phyloP scores from a whole-genome alignment of 805 yeast genomes.

The Yamadazyma sp. region DNA sequence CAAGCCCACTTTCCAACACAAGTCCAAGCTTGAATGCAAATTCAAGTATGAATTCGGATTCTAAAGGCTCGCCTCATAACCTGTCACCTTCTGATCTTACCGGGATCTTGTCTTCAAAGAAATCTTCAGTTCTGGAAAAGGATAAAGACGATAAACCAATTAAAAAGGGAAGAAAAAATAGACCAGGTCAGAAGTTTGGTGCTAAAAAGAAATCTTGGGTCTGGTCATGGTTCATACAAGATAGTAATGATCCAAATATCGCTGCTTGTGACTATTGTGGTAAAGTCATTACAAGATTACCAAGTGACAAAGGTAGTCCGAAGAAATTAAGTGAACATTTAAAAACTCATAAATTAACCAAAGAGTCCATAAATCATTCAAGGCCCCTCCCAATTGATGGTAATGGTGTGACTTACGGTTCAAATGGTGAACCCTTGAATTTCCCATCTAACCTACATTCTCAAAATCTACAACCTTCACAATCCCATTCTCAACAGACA shows the following conservation, averaged over 20 bases:
- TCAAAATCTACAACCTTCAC: slow-evolving; percentile 3
- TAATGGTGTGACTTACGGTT: slow-evolving; percentile 30
- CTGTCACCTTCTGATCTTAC: not conserved
- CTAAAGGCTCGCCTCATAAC: not conserved
- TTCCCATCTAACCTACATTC: slow-evolving; percentile 5
- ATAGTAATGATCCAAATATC: slow-evolving; percentile 41
- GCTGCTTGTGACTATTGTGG: slow-evolving; percentile 58
- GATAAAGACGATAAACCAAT: not conserved
- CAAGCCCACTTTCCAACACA: too few species aligned
- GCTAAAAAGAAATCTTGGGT: slow-evolving; percentile 64
- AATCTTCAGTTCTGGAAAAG: too few species aligned
- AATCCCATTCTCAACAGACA: not conserved
- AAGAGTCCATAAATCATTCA: slow-evolving; percentile 37
- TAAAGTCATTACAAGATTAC: slow-evolving; percentile 43
- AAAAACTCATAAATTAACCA: slow-evolving; percentile 42
- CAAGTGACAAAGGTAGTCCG: slow-evolving; percentile 57
- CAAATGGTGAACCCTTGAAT: slow-evolving; percentile 18
- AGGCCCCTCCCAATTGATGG: slow-evolving; percentile 39
- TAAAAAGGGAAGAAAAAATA: slow-evolving; percentile 36
- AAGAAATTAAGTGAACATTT: slow-evolving; percentile 57
- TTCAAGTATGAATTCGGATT: too few species aligned
- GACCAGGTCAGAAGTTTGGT: slow-evolving; percentile 57
- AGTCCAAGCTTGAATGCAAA: too few species aligned
- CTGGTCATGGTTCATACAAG: slow-evolving; percentile 61
- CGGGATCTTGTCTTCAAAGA: too few species aligned